Conservation (phyloP, 176 grass and related monocot genomes). For the Hyparrhenia diplandra region DNA sequence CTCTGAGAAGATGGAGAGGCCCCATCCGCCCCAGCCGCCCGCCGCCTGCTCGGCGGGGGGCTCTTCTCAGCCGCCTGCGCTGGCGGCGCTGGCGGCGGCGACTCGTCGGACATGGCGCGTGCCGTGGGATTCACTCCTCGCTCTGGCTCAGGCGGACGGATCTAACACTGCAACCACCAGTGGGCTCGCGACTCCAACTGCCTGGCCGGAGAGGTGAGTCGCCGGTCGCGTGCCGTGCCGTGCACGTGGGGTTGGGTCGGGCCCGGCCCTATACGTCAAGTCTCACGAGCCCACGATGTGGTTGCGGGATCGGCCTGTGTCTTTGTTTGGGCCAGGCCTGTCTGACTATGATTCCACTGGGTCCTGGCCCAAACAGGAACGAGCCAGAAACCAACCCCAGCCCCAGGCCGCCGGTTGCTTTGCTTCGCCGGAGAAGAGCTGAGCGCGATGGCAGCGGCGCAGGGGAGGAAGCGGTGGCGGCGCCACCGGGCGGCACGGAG, state of each 20-base stretch:
- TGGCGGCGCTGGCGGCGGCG: constrained; percentile 1
- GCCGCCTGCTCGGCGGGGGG: constrained; percentile 17
- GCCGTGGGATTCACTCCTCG: constrained; percentile 18
- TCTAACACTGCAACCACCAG: constrained; percentile 44
- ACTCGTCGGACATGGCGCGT: constrained; percentile 53
- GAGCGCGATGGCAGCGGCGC: constrained; percentile 30
- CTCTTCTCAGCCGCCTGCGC: constrained; percentile 3
- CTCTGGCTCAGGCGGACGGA: constrained; percentile 27
- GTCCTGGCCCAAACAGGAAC: not conserved
- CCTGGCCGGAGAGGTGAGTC: not conserved
- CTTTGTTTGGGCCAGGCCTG: not conserved
- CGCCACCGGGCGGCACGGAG: not conserved
- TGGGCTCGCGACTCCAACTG: constrained; percentile 2
- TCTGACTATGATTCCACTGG: not conserved
- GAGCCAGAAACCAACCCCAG: constrained; percentile 30
- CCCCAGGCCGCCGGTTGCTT: not conserved
- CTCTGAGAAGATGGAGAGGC: constrained; percentile 85
- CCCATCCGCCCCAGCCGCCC: constrained; percentile 91
- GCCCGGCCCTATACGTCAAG: not conserved
- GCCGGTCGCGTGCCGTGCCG: not conserved
- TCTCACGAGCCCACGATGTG: not conserved
- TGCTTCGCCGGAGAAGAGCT: constrained; percentile 16
- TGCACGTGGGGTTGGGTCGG: constrained; percentile 13
- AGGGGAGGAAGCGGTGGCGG: constrained; percentile 22
- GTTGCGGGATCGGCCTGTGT: not conserved